Conservation (phyloP, 2,329 filamentous ascomycete genomes). For the Cladophialophora psammophila region DNA sequence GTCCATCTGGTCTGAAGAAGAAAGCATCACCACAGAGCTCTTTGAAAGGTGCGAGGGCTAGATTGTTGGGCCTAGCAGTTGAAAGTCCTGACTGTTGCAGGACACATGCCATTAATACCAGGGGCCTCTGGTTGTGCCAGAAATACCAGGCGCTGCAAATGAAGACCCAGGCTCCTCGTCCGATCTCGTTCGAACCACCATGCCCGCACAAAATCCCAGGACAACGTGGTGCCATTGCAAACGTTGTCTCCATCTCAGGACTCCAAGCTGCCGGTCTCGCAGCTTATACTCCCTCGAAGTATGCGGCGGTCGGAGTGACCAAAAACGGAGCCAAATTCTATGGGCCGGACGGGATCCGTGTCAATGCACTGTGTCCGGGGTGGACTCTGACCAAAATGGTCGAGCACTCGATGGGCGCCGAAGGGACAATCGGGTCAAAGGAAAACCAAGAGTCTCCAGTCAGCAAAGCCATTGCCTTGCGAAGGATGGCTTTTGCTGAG, state of each 20-base stretch:
- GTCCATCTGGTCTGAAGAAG: conserved; percentile 32
- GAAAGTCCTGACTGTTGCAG: conserved; percentile 10
- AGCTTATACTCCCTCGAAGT: conserved; percentile 34
- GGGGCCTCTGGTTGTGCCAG: conserved; percentile 33
- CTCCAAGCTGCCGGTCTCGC: conserved; percentile 31
- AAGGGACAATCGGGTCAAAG: conserved; percentile 32
- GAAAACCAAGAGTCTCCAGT: conserved; percentile 32
- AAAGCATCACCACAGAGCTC: conserved; percentile 31
- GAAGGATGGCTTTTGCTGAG: conserved; percentile 34
- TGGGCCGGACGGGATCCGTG: conserved; percentile 32
- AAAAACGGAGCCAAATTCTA: conserved; percentile 37
- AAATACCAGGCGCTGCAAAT: conserved; percentile 35
- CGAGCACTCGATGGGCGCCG: conserved; percentile 32
- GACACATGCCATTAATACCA: conserved; percentile 32
- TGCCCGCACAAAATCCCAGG: conserved; percentile 25
- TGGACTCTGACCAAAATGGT: conserved; percentile 37
- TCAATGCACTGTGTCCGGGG: conserved; percentile 35
- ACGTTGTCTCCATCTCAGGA: conserved; percentile 33
- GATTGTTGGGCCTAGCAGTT: no score
- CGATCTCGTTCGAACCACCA: conserved; percentile 24
- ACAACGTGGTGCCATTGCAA: conserved; percentile 34
- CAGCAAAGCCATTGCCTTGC: conserved; percentile 27
- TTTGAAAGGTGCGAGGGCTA: conserved; percentile 30
- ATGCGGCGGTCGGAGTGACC: conserved; percentile 32
- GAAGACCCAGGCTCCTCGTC: conserved; percentile 29